These are phyloP conservation scores for Penicillium lagena DNA, from an alignment of 495 filamentous ascomycete species.

Conservation along the genomic window DNA sequence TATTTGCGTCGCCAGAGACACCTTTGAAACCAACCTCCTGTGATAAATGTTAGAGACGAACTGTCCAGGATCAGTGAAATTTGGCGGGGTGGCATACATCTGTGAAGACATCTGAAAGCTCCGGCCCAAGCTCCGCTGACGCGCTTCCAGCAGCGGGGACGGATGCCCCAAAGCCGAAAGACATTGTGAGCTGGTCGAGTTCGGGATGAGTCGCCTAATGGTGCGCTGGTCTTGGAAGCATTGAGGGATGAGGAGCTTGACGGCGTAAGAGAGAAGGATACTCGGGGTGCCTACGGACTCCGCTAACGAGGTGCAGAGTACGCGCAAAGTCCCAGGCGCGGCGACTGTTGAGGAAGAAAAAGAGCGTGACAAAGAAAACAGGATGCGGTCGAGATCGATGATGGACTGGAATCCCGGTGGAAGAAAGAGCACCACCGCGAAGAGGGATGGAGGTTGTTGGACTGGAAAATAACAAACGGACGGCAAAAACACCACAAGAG, in stretches of 20 bases:
- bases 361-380: constrained; percentile 4
- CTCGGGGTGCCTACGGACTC: constrained; percentile 37
- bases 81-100: constrained; percentile 28
- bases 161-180: constrained; percentile 51
- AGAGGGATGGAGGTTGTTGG: background rate
- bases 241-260: constrained; percentile 28
- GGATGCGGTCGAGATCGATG: constrained; percentile 2
- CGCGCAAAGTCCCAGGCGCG: constrained; percentile 34
- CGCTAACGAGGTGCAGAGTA: constrained; percentile 30
- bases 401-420: constrained; percentile 5
- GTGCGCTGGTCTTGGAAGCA: constrained; percentile 26
- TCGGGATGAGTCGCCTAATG: constrained; percentile 33
- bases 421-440: constrained; percentile 1
- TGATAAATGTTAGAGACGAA: constrained; percentile 4
- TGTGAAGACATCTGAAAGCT: constrained; percentile 42
- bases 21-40: constrained; percentile 80
- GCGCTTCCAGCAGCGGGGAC: constrained; percentile 23
- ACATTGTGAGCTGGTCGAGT: constrained; percentile 52
- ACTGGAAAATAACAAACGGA: background rate
- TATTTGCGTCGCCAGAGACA: constrained; percentile 70
- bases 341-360: constrained; percentile 19
- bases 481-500: constrained; percentile 28
- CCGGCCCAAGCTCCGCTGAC: constrained; percentile 31
- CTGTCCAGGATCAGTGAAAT: background rate
- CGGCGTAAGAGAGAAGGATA: constrained; percentile 31